Base-by-base conservation (phyloP, 2,329 filamentous ascomycete genomes). In the Xylariales sp. region DNA sequence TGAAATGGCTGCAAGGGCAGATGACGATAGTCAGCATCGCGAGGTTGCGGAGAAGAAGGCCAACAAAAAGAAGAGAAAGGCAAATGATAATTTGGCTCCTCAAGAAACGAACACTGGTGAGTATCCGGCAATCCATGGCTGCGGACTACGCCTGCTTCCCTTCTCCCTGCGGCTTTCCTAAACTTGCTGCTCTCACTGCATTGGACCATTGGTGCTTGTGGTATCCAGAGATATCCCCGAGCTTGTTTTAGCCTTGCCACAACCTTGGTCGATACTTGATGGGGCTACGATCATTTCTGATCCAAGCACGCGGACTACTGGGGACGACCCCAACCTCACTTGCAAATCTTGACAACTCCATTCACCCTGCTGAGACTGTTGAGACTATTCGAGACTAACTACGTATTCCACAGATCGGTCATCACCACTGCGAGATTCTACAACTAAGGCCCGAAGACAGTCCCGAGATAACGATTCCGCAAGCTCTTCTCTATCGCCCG, bases 31-130 rank as follows among this genome's bases (percentile, higher is more conserved):
- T 37, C 56, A 54, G 62, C 74, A 57, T 69, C 51, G 68, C 56
- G 56, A 69, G 59, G 54, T 69, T 37, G 70, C 61, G 19, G 74
- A 76, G 30, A 68, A 68, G 43, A 77, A 77, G 52, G 65, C 70
- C 17, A 89, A 90, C 59, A 74, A 84, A 47, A 89, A 87, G 71
- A 89, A 87, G 67, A 81, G 85, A 57, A 89, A 88, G 63, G 85
- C 83, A 17, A 68, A 76, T 6, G 79, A 82, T 41, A 69, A 61
- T 38, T 64, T 76, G 21, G 69, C 69, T 41, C 71, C 77, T 7
- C 77, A 74, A 42, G 79, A 85, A 44, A 59, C 48, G 5, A 53
- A 53, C 37, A 48, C 38, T 18, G 55, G 56, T 59, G 41, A 48
- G 54, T 50, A 4, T 6, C 7, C 17, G 8, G n/a, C n/a, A n/a